phyloP scores from a whole-genome alignment of 148 eudicot species.

The Beta vulgaris region DNA sequence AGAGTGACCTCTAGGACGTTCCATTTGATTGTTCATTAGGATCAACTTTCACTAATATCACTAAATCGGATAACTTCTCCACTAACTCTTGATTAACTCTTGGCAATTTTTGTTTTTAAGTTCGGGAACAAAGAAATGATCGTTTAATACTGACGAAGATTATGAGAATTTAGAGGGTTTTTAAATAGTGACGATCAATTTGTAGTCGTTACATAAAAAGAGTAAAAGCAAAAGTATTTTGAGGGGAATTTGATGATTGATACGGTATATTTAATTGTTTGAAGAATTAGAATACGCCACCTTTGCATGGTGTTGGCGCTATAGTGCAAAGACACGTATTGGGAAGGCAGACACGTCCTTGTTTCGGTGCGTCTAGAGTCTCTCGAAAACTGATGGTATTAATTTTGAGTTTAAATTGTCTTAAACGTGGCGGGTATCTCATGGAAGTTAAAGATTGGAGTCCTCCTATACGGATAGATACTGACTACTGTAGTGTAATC shows the following conservation, averaged over 20 bases:
- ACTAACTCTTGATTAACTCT: too few species aligned
- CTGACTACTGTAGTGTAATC: too few species aligned
- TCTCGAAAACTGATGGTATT: not conserved
- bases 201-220: not conserved
- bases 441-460: not conserved
- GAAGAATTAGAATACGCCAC: slow-evolving; percentile 9
- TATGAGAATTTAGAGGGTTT: too few species aligned
- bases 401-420: too few species aligned
- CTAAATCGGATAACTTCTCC: too few species aligned
- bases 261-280: not conserved
- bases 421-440: not conserved
- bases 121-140: too few species aligned
- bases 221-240: not conserved
- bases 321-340: not conserved
- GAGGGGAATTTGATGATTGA: not conserved
- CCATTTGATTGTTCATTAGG: slow-evolving; percentile 32
- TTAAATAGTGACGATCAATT: not conserved
- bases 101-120: not conserved
- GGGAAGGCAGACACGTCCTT: not conserved
- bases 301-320: slow-evolving; percentile 20
- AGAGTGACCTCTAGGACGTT: slow-evolving; percentile 11
- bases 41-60: too few species aligned
- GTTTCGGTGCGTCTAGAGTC: not conserved
- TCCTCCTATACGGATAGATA: too few species aligned
- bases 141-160: too few species aligned